Conservation (phyloP, 2,329 filamentous ascomycete species). For the Colletotrichum tamarilloi region DNA sequence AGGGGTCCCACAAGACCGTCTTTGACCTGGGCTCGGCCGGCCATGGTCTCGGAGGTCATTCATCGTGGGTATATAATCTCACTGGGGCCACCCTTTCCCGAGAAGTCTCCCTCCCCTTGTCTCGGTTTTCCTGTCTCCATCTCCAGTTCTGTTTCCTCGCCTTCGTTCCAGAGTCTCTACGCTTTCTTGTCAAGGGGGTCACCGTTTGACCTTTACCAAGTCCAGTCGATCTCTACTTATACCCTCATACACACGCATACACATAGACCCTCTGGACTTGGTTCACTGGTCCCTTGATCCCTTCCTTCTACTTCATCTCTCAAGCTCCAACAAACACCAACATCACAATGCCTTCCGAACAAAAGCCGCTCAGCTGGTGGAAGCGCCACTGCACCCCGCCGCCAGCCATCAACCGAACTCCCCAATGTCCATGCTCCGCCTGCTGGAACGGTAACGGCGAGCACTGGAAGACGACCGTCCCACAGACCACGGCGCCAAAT, state of each 20-base stretch:
- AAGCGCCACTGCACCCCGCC: conserved; percentile 53
- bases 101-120: background rate
- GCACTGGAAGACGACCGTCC: conserved; percentile 31
- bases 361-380: conserved; percentile 49
- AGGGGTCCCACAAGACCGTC: conserved; percentile 16
- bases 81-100: conserved; percentile 7
- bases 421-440: conserved; percentile 49
- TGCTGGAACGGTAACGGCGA: conserved; percentile 42
- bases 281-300: conserved; percentile 9
- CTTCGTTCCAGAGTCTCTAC: conserved; percentile 1
- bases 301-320: conserved; percentile 4
- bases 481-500: background rate
- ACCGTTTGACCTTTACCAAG: conserved; percentile 6
- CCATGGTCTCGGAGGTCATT: conserved; percentile 9
- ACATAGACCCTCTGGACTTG: conserved; percentile 11
- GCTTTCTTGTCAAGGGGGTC: conserved; percentile 4
- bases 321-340: background rate
- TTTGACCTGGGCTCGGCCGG: conserved; percentile 23
- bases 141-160: conserved; percentile 13
- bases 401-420: conserved; percentile 47
- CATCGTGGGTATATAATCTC: conserved; percentile 28
- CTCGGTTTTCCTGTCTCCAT: conserved; percentile 2
- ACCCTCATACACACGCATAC: background rate
- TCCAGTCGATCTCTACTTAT: conserved; percentile 28
- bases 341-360: conserved; percentile 26